phyloP scores from a whole-genome alignment of 345 rosid genomes.

The Hibiscus tridactylites region DNA sequence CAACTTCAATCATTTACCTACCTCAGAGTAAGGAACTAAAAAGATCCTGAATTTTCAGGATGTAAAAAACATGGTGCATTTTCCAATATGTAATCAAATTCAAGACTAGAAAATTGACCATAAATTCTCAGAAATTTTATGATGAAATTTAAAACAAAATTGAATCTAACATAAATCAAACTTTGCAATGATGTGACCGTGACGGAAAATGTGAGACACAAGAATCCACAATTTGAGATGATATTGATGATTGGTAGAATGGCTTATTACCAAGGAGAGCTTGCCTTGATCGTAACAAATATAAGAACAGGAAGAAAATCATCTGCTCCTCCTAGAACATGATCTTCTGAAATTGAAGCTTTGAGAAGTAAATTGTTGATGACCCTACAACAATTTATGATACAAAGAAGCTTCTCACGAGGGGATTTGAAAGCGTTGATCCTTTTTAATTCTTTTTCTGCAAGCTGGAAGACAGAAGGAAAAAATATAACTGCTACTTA shows the following conservation, averaged over 20 bases:
- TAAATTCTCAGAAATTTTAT: not conserved
- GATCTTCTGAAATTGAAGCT: constrained; percentile 45
- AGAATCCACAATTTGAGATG: constrained; percentile 4
- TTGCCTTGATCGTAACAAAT: constrained; percentile 59
- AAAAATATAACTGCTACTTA: not conserved
- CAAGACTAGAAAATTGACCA: not conserved
- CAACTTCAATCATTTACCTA: not conserved
- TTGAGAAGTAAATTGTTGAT: constrained; percentile 49
- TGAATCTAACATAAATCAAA: not conserved
- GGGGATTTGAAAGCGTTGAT: constrained; percentile 42
- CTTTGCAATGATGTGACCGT: not conserved
- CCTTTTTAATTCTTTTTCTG: constrained; percentile 42
- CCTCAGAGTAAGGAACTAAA: not conserved
- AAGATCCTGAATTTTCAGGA: not conserved
- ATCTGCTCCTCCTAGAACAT: constrained; percentile 45
- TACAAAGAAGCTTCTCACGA: constrained; percentile 43
- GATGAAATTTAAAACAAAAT: constrained; percentile 2
- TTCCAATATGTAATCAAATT: not conserved
- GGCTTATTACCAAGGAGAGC: constrained; percentile 52
- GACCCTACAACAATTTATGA: constrained; percentile 50
- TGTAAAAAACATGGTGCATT: not conserved
- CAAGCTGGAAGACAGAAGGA: constrained; percentile 37
- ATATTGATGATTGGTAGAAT: constrained; percentile 15
- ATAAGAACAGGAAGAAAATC: constrained; percentile 56
- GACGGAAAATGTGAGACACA: not conserved